Evolutionary conservation across 805 yeast species (phyloP), one percentile per base, ranked within the genome.

Genomic region (Candida wancherniae): DNA sequence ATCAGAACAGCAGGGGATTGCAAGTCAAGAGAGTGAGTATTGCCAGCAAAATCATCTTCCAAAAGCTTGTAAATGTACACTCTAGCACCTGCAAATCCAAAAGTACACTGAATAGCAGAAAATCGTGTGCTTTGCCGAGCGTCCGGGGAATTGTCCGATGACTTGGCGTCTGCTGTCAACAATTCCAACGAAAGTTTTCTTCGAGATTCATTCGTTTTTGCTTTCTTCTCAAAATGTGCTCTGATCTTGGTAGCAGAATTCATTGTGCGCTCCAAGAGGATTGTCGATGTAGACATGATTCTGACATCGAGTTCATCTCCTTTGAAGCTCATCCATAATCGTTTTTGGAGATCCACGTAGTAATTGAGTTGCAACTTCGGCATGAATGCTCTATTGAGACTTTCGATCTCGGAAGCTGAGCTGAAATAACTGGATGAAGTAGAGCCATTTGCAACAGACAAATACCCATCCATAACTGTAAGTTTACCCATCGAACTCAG

Each of bases 1-100:
- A 82, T 64, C 29, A 64, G 65, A 1, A 88, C 75, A 1, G 84
- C 81, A 0, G 97, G 97, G 0, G 95, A 74, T 31, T 73, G 81
- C 15, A 88, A 56, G 16, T 66, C 70, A 10, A 88, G 61, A 0
- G 83, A 69, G 1, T 61, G 57, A 0, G 85, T 69, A 3, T 48
- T 40, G 10, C 56, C 57, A 2, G 42, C 34, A 12, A 57, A 50
- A 3, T 61, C 47, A 7, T 60, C 70, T 19, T 68, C 60, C 26
- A 70, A 72, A 6, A 68, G 55, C 26, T 67, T 61, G 31, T 63
- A 61, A n/a, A 75, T 53, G 33, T 58, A 49, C 6, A 83, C 73
- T 6, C 68, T 70, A 13, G 90, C 84, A 34, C 92, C 94, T 5
- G 76, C 87, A 61, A 78, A 83, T 6, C 61, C 63, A 35, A 77